Base-by-base conservation (phyloP, 208 protist species). In the Porcisia deanei region DNA sequence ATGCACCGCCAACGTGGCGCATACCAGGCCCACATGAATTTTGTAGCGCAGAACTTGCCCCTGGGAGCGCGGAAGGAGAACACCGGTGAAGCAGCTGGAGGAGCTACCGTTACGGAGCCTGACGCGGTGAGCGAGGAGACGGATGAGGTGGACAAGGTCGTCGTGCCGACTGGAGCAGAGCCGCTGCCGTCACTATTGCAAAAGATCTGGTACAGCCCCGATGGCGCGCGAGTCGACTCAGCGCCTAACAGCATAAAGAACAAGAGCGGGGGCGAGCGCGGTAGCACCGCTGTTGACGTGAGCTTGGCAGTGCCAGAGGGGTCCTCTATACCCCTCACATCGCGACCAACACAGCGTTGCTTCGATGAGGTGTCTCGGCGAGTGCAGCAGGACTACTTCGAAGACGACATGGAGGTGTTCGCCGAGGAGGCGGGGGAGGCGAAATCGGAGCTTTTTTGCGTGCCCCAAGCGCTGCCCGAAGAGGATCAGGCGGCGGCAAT, bases 331-430 rank as follows among this genome's bases (percentile, higher is more conserved):
- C 65, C 76, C 45, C 54, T 81, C 10, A 69, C 61, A 22, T 77
- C 71, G 7, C 66, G 60, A 34, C 75, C 63, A 22, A 64, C 66
- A 55, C 73, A 83, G 81, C 71, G 82, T 39, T 66, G 68, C 54
- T 70, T 81, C 20, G 85, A 88, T 39, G 89, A 93, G 60, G 81
- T 94, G 0, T 97, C 93, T 25, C 81, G 85, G 45, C 91, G 93
- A 37, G 91, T 97, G 18, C 93, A 97, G 80, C 87, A 94, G 80
- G 59, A 91, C 72, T 97, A 97, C 83, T 97, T 92, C 73, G 85
- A 91, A 64, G 91, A 97, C 12, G 93, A 97, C 72, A 80, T 85
- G 16, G 73, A 77, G 43, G 73, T 88, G n/a, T 97, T 89, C 57
- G 71, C 58, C 14, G 88, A 87, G 53, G 84, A 85, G 34, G 45